Conservation (phyloP, 1,284 basidiomycete genomes). For the Boletus sp. region DNA sequence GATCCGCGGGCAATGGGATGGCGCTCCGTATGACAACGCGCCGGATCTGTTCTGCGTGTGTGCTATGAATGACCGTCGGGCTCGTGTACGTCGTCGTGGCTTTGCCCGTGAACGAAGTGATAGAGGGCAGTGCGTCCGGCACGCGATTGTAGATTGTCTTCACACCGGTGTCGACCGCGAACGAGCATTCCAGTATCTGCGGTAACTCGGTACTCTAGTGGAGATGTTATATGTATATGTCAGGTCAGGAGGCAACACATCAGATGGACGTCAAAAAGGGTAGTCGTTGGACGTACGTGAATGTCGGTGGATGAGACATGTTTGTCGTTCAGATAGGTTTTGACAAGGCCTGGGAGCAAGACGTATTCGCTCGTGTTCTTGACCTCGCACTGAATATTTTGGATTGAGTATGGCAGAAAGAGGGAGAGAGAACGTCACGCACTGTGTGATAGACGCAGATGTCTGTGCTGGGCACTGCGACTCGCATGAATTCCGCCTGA, state of each 20-base stretch:
- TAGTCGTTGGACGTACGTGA: too few species aligned
- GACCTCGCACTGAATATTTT: constrained; percentile 19
- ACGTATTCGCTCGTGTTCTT: constrained; percentile 20
- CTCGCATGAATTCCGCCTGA: constrained; percentile 21
- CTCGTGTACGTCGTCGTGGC: constrained; percentile 20
- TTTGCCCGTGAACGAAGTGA: constrained; percentile 3
- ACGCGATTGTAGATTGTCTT: constrained; percentile 16
- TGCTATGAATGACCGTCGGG: constrained; percentile 16
- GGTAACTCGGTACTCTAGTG: constrained; percentile 15
- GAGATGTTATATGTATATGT: not conserved
- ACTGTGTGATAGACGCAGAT: constrained; percentile 23
- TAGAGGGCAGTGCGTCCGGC: constrained; percentile 14
- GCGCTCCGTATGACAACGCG: constrained; percentile 22
- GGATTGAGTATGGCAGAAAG: not conserved
- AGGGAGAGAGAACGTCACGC: not conserved
- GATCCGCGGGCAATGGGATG: constrained; percentile 22
- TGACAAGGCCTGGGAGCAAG: constrained; percentile 22
- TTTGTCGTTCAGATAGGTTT: constrained; percentile 22
- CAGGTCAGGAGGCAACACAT: too few species aligned
- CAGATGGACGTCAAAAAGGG: not conserved
- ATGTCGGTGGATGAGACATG: constrained; percentile 23
- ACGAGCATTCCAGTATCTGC: constrained; percentile 22
- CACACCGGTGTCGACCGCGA: constrained; percentile 18
- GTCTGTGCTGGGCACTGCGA: constrained; percentile 21
- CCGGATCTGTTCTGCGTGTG: constrained; percentile 8